Percentiles rank a stretch among this genome's conserved stretches.
phyloP scores from a whole-genome alignment of 805 yeast genomes.

The Novakomyces olei region DNA sequence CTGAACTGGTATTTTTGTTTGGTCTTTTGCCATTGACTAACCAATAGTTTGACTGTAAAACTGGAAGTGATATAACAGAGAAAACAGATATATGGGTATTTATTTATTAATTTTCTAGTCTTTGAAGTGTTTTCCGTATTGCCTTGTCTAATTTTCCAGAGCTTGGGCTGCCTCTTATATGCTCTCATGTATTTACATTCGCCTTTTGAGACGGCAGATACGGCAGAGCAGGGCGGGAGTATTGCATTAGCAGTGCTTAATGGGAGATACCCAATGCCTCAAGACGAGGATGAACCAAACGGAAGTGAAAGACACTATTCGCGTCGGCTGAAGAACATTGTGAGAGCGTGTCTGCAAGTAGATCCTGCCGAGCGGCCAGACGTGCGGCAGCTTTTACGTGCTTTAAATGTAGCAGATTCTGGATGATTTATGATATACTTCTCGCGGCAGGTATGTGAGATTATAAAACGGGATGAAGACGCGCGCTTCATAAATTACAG shows the following conservation, averaged over 20 bases:
- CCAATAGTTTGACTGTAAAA: conserved; percentile 53
- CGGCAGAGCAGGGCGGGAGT: conserved; percentile 50
- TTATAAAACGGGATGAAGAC: too few relatives aligned
- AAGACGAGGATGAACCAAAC: too few relatives aligned
- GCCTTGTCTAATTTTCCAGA: conserved; percentile 18
- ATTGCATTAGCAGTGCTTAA: conserved; percentile 50
- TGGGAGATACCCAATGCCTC: conserved; percentile 43
- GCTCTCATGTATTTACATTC: conserved; percentile 56
- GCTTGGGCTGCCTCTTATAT: conserved; percentile 66
- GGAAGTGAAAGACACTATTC: conserved; percentile 33
- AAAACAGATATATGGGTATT: conserved; percentile 48
- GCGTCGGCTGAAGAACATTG: conserved; percentile 31
- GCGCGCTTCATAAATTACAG: too few relatives aligned
- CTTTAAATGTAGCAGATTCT: background rate
- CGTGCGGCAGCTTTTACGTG: background rate
- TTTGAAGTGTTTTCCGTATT: background rate
- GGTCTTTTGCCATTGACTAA: too few relatives aligned
- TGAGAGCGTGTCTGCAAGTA: conserved; percentile 36
- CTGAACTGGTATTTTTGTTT: too few relatives aligned
- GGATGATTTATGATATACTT: too few relatives aligned
- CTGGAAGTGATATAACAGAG: conserved; percentile 44
- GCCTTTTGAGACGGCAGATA: conserved; percentile 35
- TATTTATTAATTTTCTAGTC: background rate
- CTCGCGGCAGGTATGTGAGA: too few relatives aligned
- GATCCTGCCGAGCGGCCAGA: conserved; percentile 43